A percentile compares a stretch with the other conserved stretches of the same genome.
Conservation (phyloP, 257 asterid genomes). For the Hygrophila difformis region DNA sequence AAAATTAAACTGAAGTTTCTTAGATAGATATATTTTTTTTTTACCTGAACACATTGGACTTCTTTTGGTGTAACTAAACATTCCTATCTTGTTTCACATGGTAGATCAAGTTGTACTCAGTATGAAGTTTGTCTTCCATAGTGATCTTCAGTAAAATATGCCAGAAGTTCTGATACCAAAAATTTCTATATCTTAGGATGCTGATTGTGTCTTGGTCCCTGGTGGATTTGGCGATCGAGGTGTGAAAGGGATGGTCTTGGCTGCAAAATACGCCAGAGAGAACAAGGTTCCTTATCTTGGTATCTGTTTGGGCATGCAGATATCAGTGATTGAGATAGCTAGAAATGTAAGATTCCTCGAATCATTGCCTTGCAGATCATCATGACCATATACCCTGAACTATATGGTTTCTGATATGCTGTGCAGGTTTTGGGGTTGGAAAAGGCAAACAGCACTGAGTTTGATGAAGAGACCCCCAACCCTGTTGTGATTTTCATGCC, state of each 20-base stretch:
- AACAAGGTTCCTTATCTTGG: slow-evolving; percentile 82
- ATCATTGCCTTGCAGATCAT: no score
- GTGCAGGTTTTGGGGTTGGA: slow-evolving; percentile 63
- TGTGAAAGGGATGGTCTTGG: slow-evolving; percentile 88
- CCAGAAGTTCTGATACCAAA: slow-evolving; percentile 1
- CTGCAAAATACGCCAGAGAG: slow-evolving; percentile 95
- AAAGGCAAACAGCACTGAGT: slow-evolving; percentile 80
- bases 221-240: slow-evolving; percentile 99
- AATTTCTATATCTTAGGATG: slow-evolving; percentile 39
- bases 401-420: slow-evolving; percentile 3
- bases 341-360: slow-evolving; percentile 58
- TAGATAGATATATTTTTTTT: no score
- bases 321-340: slow-evolving; percentile 85
- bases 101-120: no score
- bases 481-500: slow-evolving; percentile 97
- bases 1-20: no score
- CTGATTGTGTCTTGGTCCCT: slow-evolving; percentile 91
- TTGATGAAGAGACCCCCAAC: slow-evolving; percentile 53
- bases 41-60: no score
- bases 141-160: no score
- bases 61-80: no score
- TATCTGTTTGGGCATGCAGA: slow-evolving; percentile 98
- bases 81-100: no score
- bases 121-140: no score
- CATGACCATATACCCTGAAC: no score